A percentile compares a stretch with the other conserved stretches of the same genome.
Evolutionary conservation across 169 alveolate species (phyloP).

Genomic region (Plasmodium coatneyi): DNA sequence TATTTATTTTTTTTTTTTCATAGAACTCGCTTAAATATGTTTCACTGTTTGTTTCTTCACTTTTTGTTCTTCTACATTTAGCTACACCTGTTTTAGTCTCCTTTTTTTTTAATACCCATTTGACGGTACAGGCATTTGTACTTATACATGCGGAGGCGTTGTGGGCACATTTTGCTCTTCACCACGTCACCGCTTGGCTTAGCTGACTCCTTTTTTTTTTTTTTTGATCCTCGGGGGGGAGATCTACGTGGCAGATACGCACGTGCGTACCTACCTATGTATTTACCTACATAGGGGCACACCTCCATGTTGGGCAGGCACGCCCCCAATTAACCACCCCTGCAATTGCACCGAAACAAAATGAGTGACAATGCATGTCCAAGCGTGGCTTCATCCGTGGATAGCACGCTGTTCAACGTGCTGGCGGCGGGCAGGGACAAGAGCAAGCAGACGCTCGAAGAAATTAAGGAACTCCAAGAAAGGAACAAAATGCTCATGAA

Average conservation of each 20-base stretch:
- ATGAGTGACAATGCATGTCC: conserved; percentile 1
- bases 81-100: background rate
- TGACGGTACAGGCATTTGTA: background rate
- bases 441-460: conserved; percentile 28
- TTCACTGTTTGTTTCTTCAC: background rate
- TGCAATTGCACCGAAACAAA: background rate
- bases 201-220: background rate
- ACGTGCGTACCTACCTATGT: background rate
- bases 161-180: background rate
- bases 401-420: conserved; percentile 20
- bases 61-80: background rate
- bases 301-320: background rate
- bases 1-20: too few relatives aligned
- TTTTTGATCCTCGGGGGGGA: background rate
- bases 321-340: background rate
- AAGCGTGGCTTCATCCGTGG: conserved; percentile 31
- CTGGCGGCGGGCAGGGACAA: conserved; percentile 34
- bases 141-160: background rate
- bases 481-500: background rate
- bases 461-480: conserved; percentile 16
- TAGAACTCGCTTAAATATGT: background rate
- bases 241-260: too few relatives aligned
- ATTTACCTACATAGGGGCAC: background rate
- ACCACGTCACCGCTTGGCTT: background rate
- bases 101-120: background rate